Conservation (phyloP, 495 filamentous ascomycete species). For the Trichoderma orchidacearum region DNA sequence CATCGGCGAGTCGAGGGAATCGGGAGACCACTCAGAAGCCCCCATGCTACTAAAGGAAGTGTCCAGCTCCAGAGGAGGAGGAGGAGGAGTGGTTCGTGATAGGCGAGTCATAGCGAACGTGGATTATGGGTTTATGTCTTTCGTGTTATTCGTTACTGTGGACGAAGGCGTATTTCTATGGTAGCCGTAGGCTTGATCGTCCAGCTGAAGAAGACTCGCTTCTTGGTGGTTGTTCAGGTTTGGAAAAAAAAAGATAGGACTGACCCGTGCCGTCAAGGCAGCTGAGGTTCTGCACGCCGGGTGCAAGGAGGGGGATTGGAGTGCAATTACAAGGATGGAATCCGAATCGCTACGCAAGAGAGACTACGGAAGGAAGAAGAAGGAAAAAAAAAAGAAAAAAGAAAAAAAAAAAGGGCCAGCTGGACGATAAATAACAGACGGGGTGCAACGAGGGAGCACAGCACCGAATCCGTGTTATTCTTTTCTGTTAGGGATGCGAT, state of each 20-base stretch:
- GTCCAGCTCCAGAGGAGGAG: not conserved
- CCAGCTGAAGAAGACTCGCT: not conserved
- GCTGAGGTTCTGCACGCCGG: constrained; percentile 1
- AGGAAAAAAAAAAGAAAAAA: not conserved
- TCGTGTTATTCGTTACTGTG: not conserved
- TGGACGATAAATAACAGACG: not conserved
- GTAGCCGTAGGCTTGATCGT: not conserved
- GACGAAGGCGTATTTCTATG: not conserved
- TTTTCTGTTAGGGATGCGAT: not conserved
- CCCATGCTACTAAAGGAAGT: not conserved
- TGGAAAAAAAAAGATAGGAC: not conserved
- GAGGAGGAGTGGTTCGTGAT: not conserved
- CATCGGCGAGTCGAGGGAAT: not conserved
- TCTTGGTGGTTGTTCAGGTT: not conserved
- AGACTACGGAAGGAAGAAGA: not conserved
- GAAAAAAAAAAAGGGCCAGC: not conserved
- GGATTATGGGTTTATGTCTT: not conserved
- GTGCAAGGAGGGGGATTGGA: not conserved
- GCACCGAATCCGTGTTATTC: not conserved
- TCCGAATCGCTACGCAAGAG: not conserved
- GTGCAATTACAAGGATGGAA: not conserved
- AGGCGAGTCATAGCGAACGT: not conserved
- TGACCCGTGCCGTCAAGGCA: not conserved
- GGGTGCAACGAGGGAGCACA: not conserved
- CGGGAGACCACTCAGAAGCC: not conserved